These are phyloP conservation scores for Thalia dealbata DNA, from an alignment of 176 grass and related monocot genomes.

Conservation along the genomic window DNA sequence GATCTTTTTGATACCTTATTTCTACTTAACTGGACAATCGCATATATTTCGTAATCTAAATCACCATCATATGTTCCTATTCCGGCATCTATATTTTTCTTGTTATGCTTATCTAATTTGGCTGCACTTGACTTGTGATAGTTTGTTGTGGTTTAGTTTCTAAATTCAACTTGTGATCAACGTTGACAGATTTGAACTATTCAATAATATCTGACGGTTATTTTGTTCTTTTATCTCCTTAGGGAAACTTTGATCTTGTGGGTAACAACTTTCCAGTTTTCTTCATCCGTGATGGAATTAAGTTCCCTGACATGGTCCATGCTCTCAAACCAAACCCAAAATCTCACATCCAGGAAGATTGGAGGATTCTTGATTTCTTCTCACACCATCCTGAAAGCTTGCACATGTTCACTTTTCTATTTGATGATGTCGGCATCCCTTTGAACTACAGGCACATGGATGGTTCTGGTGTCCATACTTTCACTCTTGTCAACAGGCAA, in stretches of 20 bases:
- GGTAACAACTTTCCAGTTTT: constrained; percentile 22
- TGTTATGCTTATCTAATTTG: too few species aligned
- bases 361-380: constrained; percentile 20
- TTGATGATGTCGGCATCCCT: constrained; percentile 20
- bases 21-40: too few species aligned
- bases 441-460: constrained; percentile 21
- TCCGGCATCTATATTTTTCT: too few species aligned
- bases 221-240: not conserved
- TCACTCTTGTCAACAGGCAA: constrained; percentile 1
- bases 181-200: not conserved
- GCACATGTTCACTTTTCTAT: constrained; percentile 23
- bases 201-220: not conserved
- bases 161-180: not conserved
- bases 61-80: too few species aligned
- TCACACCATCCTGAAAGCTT: constrained; percentile 20
- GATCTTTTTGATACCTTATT: too few species aligned
- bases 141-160: not conserved
- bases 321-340: constrained; percentile 20
- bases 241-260: constrained; percentile 22
- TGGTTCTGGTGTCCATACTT: constrained; percentile 18
- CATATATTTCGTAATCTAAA: too few species aligned
- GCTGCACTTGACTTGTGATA: too few species aligned
- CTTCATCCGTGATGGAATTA: constrained; percentile 19
- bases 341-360: constrained; percentile 13
- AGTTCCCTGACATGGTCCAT: constrained; percentile 25